Conservation (phyloP, 805 yeast genomes). For the Candida germanica region DNA sequence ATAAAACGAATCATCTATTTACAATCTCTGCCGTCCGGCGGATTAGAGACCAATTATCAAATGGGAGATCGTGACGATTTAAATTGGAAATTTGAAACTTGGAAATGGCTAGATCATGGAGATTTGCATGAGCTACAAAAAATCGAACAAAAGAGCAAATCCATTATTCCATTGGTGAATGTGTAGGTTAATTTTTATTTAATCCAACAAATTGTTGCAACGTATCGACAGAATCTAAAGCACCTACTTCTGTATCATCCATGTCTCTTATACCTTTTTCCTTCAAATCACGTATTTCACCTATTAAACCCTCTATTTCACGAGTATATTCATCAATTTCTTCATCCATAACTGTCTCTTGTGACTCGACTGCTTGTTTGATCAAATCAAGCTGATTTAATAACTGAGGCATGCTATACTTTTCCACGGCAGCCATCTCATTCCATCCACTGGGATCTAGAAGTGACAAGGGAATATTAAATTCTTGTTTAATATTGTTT, state of each 20-base stretch:
- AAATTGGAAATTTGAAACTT: conserved; percentile 86
- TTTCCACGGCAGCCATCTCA: conserved; percentile 5
- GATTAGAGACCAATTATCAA: conserved; percentile 65
- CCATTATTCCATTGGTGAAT: neutral
- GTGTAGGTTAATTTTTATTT: conserved; percentile 1
- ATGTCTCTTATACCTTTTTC: conserved; percentile 2
- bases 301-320: conserved; percentile 7
- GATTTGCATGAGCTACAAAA: conserved; percentile 6
- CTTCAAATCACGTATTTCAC: conserved; percentile 3
- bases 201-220: neutral
- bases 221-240: neutral
- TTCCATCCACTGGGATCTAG: neutral
- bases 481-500: conserved; percentile 16
- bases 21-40: conserved; percentile 37
- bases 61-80: conserved; percentile 72
- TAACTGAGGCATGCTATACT: conserved; percentile 7
- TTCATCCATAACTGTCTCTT: conserved; percentile 5
- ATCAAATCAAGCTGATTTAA: conserved; percentile 2
- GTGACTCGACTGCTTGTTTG: neutral
- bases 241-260: neutral
- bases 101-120: conserved; percentile 52
- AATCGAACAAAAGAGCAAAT: conserved; percentile 3
- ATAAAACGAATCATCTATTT: conserved; percentile 66
- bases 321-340: conserved; percentile 6
- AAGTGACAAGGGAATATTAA: conserved; percentile 20